Evolutionary conservation across 352 stramenopile species (phyloP), one percentile per base, ranked within the genome.

Genomic region (Pythium guiyangense): DNA sequence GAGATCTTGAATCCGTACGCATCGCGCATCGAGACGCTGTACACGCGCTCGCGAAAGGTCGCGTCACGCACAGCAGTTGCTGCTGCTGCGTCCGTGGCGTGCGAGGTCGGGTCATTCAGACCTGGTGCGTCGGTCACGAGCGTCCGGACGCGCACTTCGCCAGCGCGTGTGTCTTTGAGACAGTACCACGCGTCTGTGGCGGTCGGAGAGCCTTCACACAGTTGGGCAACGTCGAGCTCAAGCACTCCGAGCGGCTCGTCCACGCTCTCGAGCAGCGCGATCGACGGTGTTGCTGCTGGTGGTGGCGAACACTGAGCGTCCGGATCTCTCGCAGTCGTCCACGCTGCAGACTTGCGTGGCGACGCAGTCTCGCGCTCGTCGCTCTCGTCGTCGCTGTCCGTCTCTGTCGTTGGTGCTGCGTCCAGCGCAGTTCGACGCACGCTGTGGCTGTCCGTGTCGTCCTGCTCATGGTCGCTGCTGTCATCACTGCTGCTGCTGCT

Each of bases 1-100:
- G 78, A 63, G 53, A 92, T 81, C n/a, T 63, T 64, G 54, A 92
- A 92, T 14, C 79, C 82, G 47, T 90, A 89, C 27, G 77, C 71
- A 22, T 92, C 82, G 9, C 64, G 71, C 62, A 77, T 71, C 15
- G 60, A 64, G 14, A 44, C 52, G 12, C 56, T 50, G n/a, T 62
- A 72, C 9, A 81, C 34, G 43, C 76, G 35, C 47, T 81, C 59
- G 26, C 74, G 45, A 59, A 84, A 81, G 9, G 86, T 25, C 20
- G 53, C 42, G n/a, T 83, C 70, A 9, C 71, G 59, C 39, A n/a
- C n/a, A n/a, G n/a, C n/a, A n/a, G n/a, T 57, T 45, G 17, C n/a
- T n/a, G n/a, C n/a, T n/a, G 45, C 31, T n/a, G 52, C 22, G 14
- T 11, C 37, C 3, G 42, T 11, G 1, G 42, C 31, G 11, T 42